phyloP scores from a whole-genome alignment of 352 stramenopile genomes.

The Phytophthora rubi region DNA sequence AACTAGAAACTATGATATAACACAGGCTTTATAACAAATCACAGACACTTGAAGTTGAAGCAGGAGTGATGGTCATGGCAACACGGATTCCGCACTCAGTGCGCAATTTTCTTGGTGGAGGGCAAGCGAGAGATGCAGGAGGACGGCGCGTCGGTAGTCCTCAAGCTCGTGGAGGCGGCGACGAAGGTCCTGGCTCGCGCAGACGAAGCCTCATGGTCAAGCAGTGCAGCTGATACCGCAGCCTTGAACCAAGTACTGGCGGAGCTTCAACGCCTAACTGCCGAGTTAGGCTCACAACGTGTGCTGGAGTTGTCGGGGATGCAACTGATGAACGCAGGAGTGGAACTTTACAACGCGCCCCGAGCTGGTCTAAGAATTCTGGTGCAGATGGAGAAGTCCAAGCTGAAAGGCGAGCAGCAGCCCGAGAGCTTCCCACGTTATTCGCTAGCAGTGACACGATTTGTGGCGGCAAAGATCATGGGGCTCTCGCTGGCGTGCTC shows the following conservation, averaged over 20 bases:
- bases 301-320: constrained; percentile 37
- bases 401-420: constrained; percentile 1
- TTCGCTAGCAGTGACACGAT: constrained; percentile 49
- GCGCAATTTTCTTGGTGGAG: constrained; percentile 19
- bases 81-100: constrained; percentile 16
- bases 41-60: constrained; percentile 16
- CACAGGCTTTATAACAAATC: not conserved
- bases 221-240: constrained; percentile 5
- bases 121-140: constrained; percentile 22
- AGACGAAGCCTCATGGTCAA: not conserved
- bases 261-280: constrained; percentile 43
- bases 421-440: constrained; percentile 27
- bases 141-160: constrained; percentile 22
- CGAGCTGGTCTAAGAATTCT: constrained; percentile 48
- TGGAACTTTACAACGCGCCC: constrained; percentile 77
- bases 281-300: constrained; percentile 25
- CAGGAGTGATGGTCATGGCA: constrained; percentile 37
- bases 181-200: constrained; percentile 25
- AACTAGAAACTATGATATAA: not conserved
- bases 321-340: constrained; percentile 63
- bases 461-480: constrained; percentile 75
- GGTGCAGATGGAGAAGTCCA: constrained; percentile 25
- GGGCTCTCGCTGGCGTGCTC: constrained; percentile 50
- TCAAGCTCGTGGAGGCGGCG: constrained; percentile 27
- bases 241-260: constrained; percentile 22